phyloP scores from a whole-genome alignment of 2,329 filamentous ascomycete species.

The Ascochyta viciae-villosae region DNA sequence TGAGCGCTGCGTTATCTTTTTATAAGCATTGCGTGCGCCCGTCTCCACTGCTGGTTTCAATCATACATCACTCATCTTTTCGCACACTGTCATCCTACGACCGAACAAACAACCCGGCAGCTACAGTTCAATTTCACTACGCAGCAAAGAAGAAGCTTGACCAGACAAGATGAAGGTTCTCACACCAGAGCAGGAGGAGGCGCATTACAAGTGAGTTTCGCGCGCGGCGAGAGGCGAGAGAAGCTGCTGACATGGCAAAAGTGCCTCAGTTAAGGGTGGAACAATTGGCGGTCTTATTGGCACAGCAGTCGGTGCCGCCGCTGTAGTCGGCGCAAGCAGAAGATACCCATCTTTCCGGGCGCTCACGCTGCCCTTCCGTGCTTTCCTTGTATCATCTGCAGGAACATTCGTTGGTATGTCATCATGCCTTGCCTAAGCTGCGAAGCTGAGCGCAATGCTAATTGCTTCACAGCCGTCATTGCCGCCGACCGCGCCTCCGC shows the following conservation, averaged over 20 bases:
- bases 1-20: slow-evolving; percentile 36
- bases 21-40: slow-evolving; percentile 30
- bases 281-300: slow-evolving; percentile 74
- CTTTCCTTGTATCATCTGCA: slow-evolving; percentile 84
- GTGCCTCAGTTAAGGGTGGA: slow-evolving; percentile 80
- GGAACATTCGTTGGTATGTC: slow-evolving; percentile 76
- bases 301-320: slow-evolving; percentile 69
- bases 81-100: neutral
- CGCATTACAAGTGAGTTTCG: slow-evolving; percentile 73
- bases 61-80: slow-evolving; percentile 6
- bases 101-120: neutral
- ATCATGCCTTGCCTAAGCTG: too few relatives aligned
- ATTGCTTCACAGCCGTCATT: slow-evolving; percentile 67
- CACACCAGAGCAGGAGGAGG: slow-evolving; percentile 88
- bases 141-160: slow-evolving; percentile 4
- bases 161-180: slow-evolving; percentile 81
- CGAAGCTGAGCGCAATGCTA: neutral
- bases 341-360: slow-evolving; percentile 80
- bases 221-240: neutral
- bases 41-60: slow-evolving; percentile 11
- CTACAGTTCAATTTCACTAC: neutral
- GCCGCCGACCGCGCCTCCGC: slow-evolving; percentile 79
- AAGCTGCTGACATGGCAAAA: slow-evolving; percentile 38
- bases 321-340: slow-evolving; percentile 70
- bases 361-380: slow-evolving; percentile 87